Percentiles rank a stretch among this genome's conserved stretches.
phyloP scores from a whole-genome alignment of 1,139 yeast genomes.

The Pichia sp. region DNA sequence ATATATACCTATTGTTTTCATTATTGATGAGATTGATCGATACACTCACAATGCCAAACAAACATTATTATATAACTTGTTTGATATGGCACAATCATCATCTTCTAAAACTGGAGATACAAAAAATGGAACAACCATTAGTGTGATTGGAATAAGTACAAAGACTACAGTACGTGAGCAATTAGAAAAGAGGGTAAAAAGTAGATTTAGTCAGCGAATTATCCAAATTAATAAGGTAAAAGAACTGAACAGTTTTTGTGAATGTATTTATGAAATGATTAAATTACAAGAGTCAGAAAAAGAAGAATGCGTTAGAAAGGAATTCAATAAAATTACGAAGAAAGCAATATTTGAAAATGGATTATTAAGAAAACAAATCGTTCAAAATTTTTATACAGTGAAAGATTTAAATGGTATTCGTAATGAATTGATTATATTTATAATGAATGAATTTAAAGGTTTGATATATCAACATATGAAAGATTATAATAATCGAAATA shows the following conservation, averaged over 20 bases:
- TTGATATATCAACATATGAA: conserved; percentile 5
- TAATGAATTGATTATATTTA: conserved; percentile 40
- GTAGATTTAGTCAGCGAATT: conserved; percentile 79
- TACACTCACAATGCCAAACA: conserved; percentile 72
- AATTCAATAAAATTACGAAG: conserved; percentile 51
- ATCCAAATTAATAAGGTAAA: conserved; percentile 52
- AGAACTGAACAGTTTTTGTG: conserved; percentile 38
- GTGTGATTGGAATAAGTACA: conserved; percentile 76
- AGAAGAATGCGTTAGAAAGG: conserved; percentile 28
- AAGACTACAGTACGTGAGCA: conserved; percentile 71
- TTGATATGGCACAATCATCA: conserved; percentile 70
- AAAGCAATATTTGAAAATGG: conserved; percentile 26
- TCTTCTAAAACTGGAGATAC: conserved; percentile 23
- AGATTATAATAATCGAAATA: conserved; percentile 17
- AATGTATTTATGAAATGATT: conserved; percentile 26
- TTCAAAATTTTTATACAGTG: conserved; percentile 50
- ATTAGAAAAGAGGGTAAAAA: conserved; percentile 84
- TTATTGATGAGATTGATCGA: conserved; percentile 80
- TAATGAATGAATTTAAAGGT: conserved; percentile 24
- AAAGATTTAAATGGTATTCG: conserved; percentile 55
- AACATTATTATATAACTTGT: conserved; percentile 75
- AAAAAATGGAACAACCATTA: conserved; percentile 51
- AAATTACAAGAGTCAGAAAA: conserved; percentile 12
- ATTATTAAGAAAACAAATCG: conserved; percentile 33
- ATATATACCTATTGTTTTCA: conserved; percentile 57